Percentiles rank a stretch among this genome's conserved stretches.
Evolutionary conservation across 805 yeast species (phyloP).

Genomic region (Saccharomycopsis sp.): DNA sequence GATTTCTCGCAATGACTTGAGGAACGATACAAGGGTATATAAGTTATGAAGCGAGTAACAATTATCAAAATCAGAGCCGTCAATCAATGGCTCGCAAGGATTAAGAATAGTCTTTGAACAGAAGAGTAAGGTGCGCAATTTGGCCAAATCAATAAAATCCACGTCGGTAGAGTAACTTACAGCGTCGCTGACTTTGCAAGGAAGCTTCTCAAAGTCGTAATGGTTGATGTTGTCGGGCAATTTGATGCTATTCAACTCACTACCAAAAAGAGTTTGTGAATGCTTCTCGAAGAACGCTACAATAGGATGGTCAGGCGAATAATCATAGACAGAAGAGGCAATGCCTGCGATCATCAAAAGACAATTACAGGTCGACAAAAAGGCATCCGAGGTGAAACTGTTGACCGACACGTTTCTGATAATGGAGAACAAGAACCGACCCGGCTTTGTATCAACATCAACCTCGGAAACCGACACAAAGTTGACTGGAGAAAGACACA

Average conservation of each 20-base stretch:
- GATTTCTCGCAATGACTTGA: not conserved
- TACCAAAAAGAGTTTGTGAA: not conserved
- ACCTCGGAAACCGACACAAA: not conserved
- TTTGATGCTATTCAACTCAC: not conserved
- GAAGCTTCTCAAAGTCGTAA: slow-evolving; percentile 2
- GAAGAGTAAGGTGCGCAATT: slow-evolving; percentile 6
- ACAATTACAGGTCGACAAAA: not conserved
- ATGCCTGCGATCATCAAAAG: not conserved
- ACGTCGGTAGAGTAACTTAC: not conserved
- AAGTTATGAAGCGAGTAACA: not conserved
- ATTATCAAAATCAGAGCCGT: not conserved
- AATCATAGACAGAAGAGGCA: not conserved
- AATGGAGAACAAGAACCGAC: not conserved
- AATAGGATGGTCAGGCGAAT: not conserved
- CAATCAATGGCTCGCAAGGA: not conserved
- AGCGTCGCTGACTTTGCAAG: not conserved
- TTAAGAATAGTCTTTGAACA: not conserved
- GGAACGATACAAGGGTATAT: not conserved
- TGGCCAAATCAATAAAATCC: slow-evolving; percentile 1
- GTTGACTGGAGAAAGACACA: not conserved
- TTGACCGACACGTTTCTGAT: not conserved
- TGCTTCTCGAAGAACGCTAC: not conserved
- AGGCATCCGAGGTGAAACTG: not conserved
- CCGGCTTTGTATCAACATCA: not conserved
- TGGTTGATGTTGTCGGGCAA: not conserved